These are phyloP conservation scores for Iris pallida DNA, from an alignment of 116 monocot genomes.

Conservation along the genomic window DNA sequence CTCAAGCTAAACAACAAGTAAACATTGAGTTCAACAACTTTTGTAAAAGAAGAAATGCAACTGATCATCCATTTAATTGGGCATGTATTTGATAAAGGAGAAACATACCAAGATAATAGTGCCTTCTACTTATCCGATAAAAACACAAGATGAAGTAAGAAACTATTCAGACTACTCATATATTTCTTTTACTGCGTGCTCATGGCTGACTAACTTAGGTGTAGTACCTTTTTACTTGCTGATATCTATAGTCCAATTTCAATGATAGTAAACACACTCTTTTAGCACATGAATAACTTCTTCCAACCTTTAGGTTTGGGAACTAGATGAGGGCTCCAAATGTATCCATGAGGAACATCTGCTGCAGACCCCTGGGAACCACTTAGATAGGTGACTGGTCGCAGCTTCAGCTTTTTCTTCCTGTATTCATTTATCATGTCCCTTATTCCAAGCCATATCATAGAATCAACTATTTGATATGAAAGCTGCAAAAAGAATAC, in stretches of 20 bases:
- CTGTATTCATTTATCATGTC: constrained; percentile 97
- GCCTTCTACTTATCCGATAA: too few relatives aligned
- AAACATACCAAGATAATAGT: too few relatives aligned
- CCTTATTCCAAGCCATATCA: constrained; percentile 99
- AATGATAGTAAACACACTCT: neutral
- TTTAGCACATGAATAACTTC: neutral
- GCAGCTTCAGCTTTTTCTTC: constrained; percentile 81
- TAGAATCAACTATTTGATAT: constrained; percentile 94
- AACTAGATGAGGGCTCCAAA: constrained; percentile 98
- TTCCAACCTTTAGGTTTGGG: constrained; percentile 90
- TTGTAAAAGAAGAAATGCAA: too few relatives aligned
- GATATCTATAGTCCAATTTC: neutral
- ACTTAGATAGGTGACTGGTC: constrained; percentile 93
- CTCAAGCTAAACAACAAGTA: too few relatives aligned
- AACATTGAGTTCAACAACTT: too few relatives aligned
- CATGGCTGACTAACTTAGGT: too few relatives aligned
- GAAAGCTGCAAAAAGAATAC: constrained; percentile 62
- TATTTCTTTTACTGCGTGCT: too few relatives aligned
- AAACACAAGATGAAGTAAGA: too few relatives aligned
- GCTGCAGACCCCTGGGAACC: constrained; percentile 61
- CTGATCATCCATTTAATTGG: too few relatives aligned
- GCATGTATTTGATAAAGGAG: too few relatives aligned
- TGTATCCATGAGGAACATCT: constrained; percentile 88
- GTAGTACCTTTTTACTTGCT: too few relatives aligned
- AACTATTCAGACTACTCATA: too few relatives aligned